These are phyloP conservation scores for Exophiala bonariae DNA, from an alignment of 2,329 filamentous ascomycete species.

Conservation along the genomic window DNA sequence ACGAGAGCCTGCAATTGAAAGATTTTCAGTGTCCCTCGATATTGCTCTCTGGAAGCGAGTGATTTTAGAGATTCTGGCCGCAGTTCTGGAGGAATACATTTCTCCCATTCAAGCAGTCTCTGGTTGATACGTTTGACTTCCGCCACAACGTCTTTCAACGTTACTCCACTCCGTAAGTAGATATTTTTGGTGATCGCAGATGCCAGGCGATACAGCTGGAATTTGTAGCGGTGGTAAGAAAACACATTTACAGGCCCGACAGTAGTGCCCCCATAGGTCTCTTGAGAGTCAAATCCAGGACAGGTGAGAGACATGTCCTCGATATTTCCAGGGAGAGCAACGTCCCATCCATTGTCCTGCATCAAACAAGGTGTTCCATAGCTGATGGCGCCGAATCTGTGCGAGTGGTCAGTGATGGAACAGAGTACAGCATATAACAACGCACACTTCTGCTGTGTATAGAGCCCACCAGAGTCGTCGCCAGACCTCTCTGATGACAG, in stretches of 20 bases:
- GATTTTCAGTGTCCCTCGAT: conserved; percentile 6
- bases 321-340: conserved; percentile 14
- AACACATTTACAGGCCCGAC: conserved; percentile 19
- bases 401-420: neutral
- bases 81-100: conserved; percentile 19
- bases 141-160: conserved; percentile 8
- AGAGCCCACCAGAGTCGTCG: conserved; percentile 19
- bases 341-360: conserved; percentile 15
- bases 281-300: conserved; percentile 15
- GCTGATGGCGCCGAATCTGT: conserved; percentile 17
- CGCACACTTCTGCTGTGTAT: conserved; percentile 18
- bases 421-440: neutral
- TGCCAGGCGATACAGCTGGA: conserved; percentile 19
- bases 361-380: conserved; percentile 20
- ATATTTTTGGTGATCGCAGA: conserved; percentile 17
- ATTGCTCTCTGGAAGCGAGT: neutral
- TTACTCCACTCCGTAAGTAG: conserved; percentile 12
- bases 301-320: conserved; percentile 17
- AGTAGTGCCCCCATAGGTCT: conserved; percentile 10
- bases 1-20: conserved; percentile 39
- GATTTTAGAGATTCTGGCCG: conserved; percentile 12
- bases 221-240: conserved; percentile 25
- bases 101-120: conserved; percentile 15
- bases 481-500: conserved; percentile 14
- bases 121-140: conserved; percentile 18